A percentile compares a stretch with the other conserved stretches of the same genome.
phyloP scores from a whole-genome alignment of 352 stramenopile genomes.

The Globisporangium takayamanum region DNA sequence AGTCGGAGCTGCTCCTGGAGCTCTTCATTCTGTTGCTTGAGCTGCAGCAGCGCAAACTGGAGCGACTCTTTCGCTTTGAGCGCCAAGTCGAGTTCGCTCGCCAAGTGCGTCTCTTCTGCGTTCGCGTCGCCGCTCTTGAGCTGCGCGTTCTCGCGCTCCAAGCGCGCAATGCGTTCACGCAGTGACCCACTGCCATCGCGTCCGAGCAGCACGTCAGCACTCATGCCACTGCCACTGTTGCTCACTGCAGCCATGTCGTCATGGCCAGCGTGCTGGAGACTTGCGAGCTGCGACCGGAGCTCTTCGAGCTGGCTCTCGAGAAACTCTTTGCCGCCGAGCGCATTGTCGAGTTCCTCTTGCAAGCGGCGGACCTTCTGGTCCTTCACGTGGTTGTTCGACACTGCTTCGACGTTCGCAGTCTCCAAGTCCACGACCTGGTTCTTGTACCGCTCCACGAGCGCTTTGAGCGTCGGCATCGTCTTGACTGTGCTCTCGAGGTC shows the following conservation, averaged over 20 bases:
- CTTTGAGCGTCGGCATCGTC: constrained; percentile 76
- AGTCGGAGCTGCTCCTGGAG: constrained; percentile 55
- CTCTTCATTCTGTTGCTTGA: constrained; percentile 74
- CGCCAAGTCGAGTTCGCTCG: constrained; percentile 73
- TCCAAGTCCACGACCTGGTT: constrained; percentile 86
- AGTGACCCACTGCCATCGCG: constrained; percentile 53
- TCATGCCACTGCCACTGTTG: constrained; percentile 32
- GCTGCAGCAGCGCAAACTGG: constrained; percentile 57
- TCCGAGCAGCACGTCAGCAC: constrained; percentile 56
- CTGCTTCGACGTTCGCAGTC: constrained; percentile 70
- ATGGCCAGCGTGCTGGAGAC: constrained; percentile 38
- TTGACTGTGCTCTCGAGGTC: constrained; percentile 84
- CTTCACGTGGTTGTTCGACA: constrained; percentile 73
- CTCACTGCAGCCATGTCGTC: constrained; percentile 33
- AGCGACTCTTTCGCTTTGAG: constrained; percentile 68
- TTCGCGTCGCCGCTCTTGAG: constrained; percentile 50
- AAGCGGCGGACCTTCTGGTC: constrained; percentile 74
- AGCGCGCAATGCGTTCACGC: constrained; percentile 50
- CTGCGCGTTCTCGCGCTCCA: constrained; percentile 72
- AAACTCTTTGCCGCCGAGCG: constrained; percentile 76
- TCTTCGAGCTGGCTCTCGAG: constrained; percentile 83
- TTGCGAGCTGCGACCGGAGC: constrained; percentile 55
- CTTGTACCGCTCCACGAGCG: constrained; percentile 81
- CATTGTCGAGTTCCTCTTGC: constrained; percentile 83
- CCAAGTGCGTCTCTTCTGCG: constrained; percentile 37